Conservation (phyloP, 2,329 filamentous ascomycete genomes). For the Boeremia lycopersici region DNA sequence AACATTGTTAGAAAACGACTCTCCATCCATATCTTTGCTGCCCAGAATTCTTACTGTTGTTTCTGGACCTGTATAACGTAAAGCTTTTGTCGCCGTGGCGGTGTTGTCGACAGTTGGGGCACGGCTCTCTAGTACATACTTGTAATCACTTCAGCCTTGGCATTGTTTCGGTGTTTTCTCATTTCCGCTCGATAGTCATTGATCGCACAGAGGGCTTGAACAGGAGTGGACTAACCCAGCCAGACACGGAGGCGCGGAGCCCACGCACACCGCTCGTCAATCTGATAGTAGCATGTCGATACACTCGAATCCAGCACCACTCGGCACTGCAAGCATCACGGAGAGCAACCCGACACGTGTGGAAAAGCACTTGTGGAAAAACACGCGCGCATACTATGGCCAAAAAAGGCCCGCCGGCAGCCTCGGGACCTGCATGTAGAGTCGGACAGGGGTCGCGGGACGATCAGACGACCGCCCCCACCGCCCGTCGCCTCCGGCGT, state of each 20-base stretch:
- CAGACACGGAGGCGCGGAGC: not conserved
- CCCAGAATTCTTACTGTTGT: not conserved
- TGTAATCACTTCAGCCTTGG: not conserved
- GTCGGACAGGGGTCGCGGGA: not conserved
- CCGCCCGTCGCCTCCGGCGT: too few species aligned
- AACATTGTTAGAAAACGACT: not conserved
- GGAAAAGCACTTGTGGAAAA: conserved; percentile 18
- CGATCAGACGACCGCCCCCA: conserved; percentile 4
- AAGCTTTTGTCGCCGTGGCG: too few species aligned
- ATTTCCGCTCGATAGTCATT: too few species aligned
- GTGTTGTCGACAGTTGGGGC: too few species aligned
- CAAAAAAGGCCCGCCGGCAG: conserved; percentile 16
- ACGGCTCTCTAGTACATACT: not conserved
- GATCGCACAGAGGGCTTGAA: too few species aligned
- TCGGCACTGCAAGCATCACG: not conserved
- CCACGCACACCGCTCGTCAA: not conserved
- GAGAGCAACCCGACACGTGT: not conserved
- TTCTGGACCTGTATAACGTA: too few species aligned
- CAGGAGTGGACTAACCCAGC: not conserved
- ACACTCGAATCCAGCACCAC: not conserved
- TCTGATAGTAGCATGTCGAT: not conserved
- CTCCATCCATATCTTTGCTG: not conserved
- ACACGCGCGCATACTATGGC: conserved; percentile 4
- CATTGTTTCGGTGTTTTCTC: too few species aligned
- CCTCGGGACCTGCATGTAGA: conserved; percentile 14